These are phyloP conservation scores for Tritrichomonas musculus DNA, from an alignment of 208 protist genomes.

Conservation along the genomic window DNA sequence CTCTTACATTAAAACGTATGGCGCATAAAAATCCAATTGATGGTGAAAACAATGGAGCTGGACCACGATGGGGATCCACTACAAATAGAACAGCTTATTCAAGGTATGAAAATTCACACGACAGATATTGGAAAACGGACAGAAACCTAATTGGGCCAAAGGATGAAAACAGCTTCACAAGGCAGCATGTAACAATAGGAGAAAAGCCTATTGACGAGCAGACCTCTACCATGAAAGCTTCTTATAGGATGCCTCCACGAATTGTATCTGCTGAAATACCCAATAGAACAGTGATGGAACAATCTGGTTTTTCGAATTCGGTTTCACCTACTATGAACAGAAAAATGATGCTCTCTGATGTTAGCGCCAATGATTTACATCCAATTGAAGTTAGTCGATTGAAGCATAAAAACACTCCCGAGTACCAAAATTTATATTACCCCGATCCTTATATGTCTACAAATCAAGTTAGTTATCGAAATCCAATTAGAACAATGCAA, in stretches of 20 bases:
- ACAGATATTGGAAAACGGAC: not conserved
- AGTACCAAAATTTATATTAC: not conserved
- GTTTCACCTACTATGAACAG: not conserved
- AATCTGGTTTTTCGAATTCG: not conserved
- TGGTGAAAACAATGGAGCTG: not conserved
- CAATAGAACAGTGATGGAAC: not conserved
- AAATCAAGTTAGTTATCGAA: not conserved
- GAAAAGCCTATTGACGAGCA: not conserved
- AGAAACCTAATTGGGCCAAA: not conserved
- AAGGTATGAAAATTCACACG: not conserved
- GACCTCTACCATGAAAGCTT: not conserved
- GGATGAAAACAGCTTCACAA: not conserved
- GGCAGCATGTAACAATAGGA: not conserved
- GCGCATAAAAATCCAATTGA: not conserved
- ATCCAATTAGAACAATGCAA: too few species aligned
- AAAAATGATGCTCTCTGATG: not conserved
- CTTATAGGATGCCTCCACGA: not conserved
- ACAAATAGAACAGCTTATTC: not conserved
- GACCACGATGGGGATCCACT: conserved; percentile 24
- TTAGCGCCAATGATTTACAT: not conserved
- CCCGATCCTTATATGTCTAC: not conserved
- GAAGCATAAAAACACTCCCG: not conserved
- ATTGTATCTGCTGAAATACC: not conserved
- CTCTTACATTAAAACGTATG: not conserved
- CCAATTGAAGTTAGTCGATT: not conserved